A percentile compares a stretch with the other conserved stretches of the same genome.
These are phyloP conservation scores for Orbilia javanica DNA, from an alignment of 2,329 filamentous ascomycete genomes.

Conservation along the genomic window DNA sequence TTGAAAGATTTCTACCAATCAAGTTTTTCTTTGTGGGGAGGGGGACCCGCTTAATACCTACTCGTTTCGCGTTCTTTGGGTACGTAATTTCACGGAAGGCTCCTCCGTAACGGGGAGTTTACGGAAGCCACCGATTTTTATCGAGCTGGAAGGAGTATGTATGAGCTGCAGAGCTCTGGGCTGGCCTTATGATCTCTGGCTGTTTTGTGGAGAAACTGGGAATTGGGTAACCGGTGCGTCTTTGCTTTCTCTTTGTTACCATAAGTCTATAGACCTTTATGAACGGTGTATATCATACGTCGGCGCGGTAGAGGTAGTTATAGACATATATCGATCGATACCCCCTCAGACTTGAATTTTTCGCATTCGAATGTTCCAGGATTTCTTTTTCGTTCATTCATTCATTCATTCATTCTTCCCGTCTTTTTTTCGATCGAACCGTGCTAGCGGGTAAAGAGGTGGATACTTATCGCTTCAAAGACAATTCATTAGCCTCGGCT, in stretches of 20 bases:
- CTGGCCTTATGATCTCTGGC: neutral
- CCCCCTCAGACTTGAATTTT: too few species aligned
- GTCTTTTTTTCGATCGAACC: too few species aligned
- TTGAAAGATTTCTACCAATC: neutral
- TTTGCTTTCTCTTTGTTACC: neutral
- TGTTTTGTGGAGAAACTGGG: neutral
- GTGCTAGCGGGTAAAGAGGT: too few species aligned
- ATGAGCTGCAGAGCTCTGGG: conserved; percentile 8
- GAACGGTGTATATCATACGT: neutral
- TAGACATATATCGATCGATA: too few species aligned
- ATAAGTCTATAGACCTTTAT: neutral
- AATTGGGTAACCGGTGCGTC: neutral
- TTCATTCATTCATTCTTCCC: too few species aligned
- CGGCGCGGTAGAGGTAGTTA: too few species aligned
- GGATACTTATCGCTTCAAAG: neutral
- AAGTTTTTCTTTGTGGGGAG: neutral
- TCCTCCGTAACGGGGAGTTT: conserved; percentile 22
- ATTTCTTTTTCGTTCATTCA: too few species aligned
- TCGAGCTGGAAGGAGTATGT: conserved; percentile 4
- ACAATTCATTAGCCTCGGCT: too few species aligned
- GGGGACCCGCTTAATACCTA: conserved; percentile 18
- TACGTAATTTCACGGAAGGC: conserved; percentile 22
- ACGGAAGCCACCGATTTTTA: conserved; percentile 20
- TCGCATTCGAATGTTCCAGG: too few species aligned
- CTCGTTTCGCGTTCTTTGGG: conserved; percentile 10